Conservation (phyloP, 805 yeast genomes). For the Ogataea methanolica region DNA sequence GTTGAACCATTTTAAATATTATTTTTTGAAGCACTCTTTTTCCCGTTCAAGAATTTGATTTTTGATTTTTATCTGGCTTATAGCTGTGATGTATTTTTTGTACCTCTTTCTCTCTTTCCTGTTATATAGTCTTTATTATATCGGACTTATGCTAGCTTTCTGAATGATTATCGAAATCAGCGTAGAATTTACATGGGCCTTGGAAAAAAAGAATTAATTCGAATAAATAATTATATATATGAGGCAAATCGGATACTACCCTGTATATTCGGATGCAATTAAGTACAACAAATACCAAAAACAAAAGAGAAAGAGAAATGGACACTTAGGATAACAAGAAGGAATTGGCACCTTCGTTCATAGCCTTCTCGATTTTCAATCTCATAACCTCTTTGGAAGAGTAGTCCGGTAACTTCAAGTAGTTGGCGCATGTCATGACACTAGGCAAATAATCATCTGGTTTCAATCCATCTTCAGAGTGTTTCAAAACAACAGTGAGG, state of each 20-base stretch:
- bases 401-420: slow-evolving; percentile 84
- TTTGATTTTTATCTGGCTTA: too few species aligned
- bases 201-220: too few species aligned
- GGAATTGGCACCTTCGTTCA: slow-evolving; percentile 84
- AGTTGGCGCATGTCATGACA: slow-evolving; percentile 98
- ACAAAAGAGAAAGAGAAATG: neutral
- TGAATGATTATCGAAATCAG: too few species aligned
- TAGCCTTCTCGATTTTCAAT: slow-evolving; percentile 59
- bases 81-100: too few species aligned
- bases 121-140: too few species aligned
- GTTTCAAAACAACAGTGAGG: slow-evolving; percentile 82
- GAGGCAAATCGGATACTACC: too few species aligned
- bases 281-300: neutral
- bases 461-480: slow-evolving; percentile 60
- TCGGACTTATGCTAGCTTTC: too few species aligned
- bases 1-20: neutral
- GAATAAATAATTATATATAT: too few species aligned
- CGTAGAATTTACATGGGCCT: too few species aligned
- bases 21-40: too few species aligned
- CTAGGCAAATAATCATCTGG: slow-evolving; percentile 87
- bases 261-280: too few species aligned
- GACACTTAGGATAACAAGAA: slow-evolving; percentile 61
- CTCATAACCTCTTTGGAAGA: slow-evolving; percentile 57
- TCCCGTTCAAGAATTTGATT: too few species aligned
- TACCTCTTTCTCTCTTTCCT: neutral